phyloP scores from a whole-genome alignment of 2,329 filamentous ascomycete genomes.

The Hypoxylon sp. region DNA sequence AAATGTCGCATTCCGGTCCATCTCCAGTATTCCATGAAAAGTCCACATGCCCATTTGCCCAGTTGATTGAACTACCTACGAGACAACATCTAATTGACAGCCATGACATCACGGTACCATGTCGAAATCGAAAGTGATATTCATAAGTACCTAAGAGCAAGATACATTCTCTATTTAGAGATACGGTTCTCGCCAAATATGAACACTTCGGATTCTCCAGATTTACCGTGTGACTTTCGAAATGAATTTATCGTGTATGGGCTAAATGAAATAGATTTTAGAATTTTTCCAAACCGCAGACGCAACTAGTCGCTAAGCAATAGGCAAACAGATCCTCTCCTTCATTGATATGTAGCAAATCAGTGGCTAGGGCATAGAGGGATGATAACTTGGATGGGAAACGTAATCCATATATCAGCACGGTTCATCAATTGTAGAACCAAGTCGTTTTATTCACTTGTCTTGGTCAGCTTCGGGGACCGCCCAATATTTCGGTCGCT shows the following conservation, averaged over 20 bases:
- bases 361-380: background rate
- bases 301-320: too few relatives aligned
- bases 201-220: too few relatives aligned
- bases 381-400: background rate
- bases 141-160: too few relatives aligned
- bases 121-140: too few relatives aligned
- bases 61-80: background rate
- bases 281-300: too few relatives aligned
- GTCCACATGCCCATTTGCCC: background rate
- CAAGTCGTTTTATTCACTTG: conserved; percentile 20
- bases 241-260: too few relatives aligned
- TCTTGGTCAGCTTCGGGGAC: conserved; percentile 5
- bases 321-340: background rate
- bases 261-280: too few relatives aligned
- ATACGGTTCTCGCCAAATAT: too few relatives aligned
- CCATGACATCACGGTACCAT: too few relatives aligned
- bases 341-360: background rate
- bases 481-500: conserved; percentile 1
- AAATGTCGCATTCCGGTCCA: background rate
- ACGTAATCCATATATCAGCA: conserved; percentile 12
- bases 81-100: background rate
- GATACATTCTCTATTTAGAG: too few relatives aligned
- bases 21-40: background rate
- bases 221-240: too few relatives aligned
- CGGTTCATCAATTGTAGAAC: conserved; percentile 19